These are phyloP conservation scores for Ogataea chonburiensis DNA, from an alignment of 805 yeast genomes.

Conservation along the genomic window DNA sequence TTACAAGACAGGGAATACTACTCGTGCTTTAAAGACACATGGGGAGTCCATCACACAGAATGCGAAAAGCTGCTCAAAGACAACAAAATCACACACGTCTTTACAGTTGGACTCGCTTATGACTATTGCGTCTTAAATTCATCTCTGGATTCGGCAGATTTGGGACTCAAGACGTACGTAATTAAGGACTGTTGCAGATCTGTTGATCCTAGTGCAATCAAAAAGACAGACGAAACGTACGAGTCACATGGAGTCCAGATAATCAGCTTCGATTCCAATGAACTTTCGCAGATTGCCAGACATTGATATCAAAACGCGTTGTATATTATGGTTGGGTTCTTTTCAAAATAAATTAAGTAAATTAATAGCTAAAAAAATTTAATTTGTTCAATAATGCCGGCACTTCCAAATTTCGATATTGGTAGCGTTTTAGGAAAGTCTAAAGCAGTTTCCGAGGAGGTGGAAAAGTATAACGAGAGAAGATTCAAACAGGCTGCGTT, in stretches of 20 bases:
- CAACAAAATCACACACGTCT: constrained; percentile 56
- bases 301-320: too few species aligned
- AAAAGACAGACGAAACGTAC: constrained; percentile 35
- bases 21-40: constrained; percentile 80
- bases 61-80: constrained; percentile 47
- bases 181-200: constrained; percentile 55
- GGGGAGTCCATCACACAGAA: constrained; percentile 72
- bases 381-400: constrained; percentile 9
- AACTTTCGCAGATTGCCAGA: too few species aligned
- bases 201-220: constrained; percentile 45
- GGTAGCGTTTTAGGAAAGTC: constrained; percentile 33
- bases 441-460: constrained; percentile 30
- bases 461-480: constrained; percentile 55
- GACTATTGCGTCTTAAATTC: constrained; percentile 84
- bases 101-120: constrained; percentile 78
- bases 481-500: constrained; percentile 69
- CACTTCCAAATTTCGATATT: constrained; percentile 26
- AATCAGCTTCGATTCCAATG: constrained; percentile 10
- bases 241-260: constrained; percentile 35
- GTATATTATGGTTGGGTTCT: too few species aligned
- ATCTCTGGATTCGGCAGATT: constrained; percentile 61
- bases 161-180: constrained; percentile 66
- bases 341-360: too few species aligned
- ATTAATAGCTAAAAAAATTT: constrained; percentile 1
- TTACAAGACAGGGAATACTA: constrained; percentile 76